A percentile compares a stretch with the other conserved stretches of the same genome.
These are phyloP conservation scores for Puccinia triticina DNA, from an alignment of 1,284 basidiomycete genomes.

Conservation along the genomic window DNA sequence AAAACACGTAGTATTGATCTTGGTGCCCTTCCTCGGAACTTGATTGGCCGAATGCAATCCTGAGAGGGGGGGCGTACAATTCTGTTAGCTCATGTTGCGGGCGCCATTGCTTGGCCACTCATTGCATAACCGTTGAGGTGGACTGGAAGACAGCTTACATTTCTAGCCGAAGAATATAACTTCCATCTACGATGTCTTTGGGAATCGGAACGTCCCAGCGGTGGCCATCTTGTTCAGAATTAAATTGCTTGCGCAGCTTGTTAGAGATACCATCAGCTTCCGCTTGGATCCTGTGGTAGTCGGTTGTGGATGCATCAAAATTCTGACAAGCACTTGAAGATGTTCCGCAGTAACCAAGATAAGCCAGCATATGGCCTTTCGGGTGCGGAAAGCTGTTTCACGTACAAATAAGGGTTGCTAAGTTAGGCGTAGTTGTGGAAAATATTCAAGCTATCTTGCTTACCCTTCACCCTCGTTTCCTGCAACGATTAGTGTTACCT, in stretches of 20 bases:
- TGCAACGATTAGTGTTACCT: slow-evolving; percentile 26
- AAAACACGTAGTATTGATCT: slow-evolving; percentile 52
- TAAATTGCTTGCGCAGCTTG: slow-evolving; percentile 36
- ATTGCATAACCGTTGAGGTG: not conserved
- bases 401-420: too few relatives aligned
- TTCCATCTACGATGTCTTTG: slow-evolving; percentile 31
- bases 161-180: slow-evolving; percentile 47
- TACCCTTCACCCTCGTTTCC: slow-evolving; percentile 48
- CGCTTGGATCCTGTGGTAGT: slow-evolving; percentile 41
- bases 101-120: not conserved
- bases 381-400: slow-evolving; percentile 42
- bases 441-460: not conserved
- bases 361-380: slow-evolving; percentile 34
- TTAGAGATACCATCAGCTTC: slow-evolving; percentile 36
- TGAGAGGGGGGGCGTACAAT: not conserved
- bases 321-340: slow-evolving; percentile 31
- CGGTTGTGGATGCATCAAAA: slow-evolving; percentile 39
- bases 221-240: slow-evolving; percentile 33
- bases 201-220: slow-evolving; percentile 47
- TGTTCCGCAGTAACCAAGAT: slow-evolving; percentile 43
- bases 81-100: not conserved
- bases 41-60: slow-evolving; percentile 47
- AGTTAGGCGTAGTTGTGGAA: too few relatives aligned
- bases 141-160: slow-evolving; percentile 18
- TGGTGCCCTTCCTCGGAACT: slow-evolving; percentile 40